phyloP scores from a whole-genome alignment of 768 basidiomycete species.

The Pisolithus sp. region DNA sequence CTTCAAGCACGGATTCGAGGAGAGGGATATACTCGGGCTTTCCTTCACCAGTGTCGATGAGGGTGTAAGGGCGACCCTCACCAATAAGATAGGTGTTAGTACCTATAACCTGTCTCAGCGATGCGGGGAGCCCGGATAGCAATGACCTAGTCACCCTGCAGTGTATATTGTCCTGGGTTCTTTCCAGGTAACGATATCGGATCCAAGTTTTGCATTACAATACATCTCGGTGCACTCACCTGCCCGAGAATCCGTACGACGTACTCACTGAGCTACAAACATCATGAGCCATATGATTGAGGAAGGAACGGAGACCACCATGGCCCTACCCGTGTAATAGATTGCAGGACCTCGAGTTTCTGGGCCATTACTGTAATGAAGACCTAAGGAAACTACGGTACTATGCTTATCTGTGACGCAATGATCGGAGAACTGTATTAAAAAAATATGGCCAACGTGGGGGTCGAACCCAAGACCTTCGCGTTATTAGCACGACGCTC shows the following conservation, averaged over 20 bases:
- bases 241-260: constrained; percentile 71
- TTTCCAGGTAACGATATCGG: constrained; percentile 20
- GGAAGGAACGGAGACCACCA: neutral
- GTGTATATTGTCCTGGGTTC: constrained; percentile 86
- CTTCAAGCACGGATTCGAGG: constrained; percentile 49
- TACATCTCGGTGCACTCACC: constrained; percentile 33
- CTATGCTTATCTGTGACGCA: too few species aligned
- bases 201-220: neutral
- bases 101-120: constrained; percentile 35
- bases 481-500: constrained; percentile 52
- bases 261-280: constrained; percentile 54
- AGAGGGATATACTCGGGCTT: constrained; percentile 57
- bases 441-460: constrained; percentile 48
- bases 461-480: constrained; percentile 69
- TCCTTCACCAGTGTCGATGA: constrained; percentile 83
- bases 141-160: constrained; percentile 53
- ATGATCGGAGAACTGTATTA: neutral
- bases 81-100: constrained; percentile 90
- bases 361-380: constrained; percentile 32
- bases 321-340: constrained; percentile 45
- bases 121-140: neutral
- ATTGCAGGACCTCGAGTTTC: constrained; percentile 43
- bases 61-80: constrained; percentile 58
- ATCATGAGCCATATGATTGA: neutral
- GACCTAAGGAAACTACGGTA: neutral